Conservation (phyloP, 73 alveolate species). For the Paramecium pentaurelia region DNA sequence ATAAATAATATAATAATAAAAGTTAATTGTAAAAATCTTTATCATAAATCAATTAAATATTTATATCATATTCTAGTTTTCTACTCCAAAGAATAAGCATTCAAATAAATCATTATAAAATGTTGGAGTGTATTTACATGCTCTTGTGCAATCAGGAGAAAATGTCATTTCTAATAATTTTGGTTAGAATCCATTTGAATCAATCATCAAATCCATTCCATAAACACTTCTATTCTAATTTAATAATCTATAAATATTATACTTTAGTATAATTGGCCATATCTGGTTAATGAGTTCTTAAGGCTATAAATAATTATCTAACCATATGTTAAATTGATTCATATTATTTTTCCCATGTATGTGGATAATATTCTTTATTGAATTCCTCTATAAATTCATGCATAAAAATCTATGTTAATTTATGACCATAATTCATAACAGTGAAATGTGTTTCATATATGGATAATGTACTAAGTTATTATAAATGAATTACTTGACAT, state of each 20-base stretch:
- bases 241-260: not conserved
- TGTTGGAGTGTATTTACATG: slow-evolving; percentile 81
- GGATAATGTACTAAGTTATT: slow-evolving; percentile 66
- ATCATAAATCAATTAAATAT: not conserved
- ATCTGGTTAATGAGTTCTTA: slow-evolving; percentile 40
- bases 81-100: slow-evolving; percentile 67
- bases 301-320: slow-evolving; percentile 54
- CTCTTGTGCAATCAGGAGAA: slow-evolving; percentile 91
- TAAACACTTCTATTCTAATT: slow-evolving; percentile 57
- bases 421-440: slow-evolving; percentile 89
- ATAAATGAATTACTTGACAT: not conserved
- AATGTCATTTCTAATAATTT: slow-evolving; percentile 85
- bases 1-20: not conserved
- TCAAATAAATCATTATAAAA: slow-evolving; percentile 82
- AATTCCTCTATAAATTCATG: slow-evolving; percentile 68
- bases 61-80: slow-evolving; percentile 17
- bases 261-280: slow-evolving; percentile 45
- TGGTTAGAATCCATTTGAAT: slow-evolving; percentile 71
- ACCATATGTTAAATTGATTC: slow-evolving; percentile 38
- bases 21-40: not conserved
- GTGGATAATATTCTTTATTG: slow-evolving; percentile 40
- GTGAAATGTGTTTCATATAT: slow-evolving; percentile 95
- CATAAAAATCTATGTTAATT: slow-evolving; percentile 66
- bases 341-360: slow-evolving; percentile 38
- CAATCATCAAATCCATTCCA: slow-evolving; percentile 92